phyloP scores from a whole-genome alignment of 2,329 filamentous ascomycete species.

The Cordyceps javanica region DNA sequence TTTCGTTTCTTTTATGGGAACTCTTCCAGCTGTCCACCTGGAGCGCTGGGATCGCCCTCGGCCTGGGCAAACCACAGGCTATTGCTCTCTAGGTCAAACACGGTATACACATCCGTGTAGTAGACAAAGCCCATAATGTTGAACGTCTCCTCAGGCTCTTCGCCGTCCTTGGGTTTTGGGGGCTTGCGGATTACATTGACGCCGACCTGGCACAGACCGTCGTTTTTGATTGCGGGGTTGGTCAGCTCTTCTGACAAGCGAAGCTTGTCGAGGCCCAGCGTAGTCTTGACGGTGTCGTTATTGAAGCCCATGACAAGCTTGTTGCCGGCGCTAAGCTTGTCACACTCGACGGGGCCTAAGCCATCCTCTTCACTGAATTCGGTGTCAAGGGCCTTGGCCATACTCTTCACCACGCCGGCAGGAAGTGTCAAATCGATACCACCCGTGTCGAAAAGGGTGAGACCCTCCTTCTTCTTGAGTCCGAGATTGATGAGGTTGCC shows the following conservation, averaged over 20 bases:
- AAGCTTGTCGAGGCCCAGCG: not conserved
- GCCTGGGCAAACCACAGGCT: constrained; percentile 12
- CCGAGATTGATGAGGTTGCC: not conserved
- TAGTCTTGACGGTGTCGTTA: not conserved
- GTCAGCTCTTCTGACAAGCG: not conserved
- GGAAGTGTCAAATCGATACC: not conserved
- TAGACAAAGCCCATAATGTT: constrained; percentile 1
- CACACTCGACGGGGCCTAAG: not conserved
- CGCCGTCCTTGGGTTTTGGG: no score
- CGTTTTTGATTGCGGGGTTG: not conserved
- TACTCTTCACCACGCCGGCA: not conserved
- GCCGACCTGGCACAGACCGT: not conserved
- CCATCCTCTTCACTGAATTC: not conserved
- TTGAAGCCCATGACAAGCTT: constrained; percentile 9
- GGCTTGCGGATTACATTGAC: not conserved
- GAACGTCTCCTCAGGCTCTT: no score
- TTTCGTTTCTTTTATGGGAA: not conserved
- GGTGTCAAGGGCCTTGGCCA: not conserved
- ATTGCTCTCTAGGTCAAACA: constrained; percentile 8
- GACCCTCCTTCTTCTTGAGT: not conserved
- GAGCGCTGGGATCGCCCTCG: not conserved
- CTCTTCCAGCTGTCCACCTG: constrained; percentile 3
- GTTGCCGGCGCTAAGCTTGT: not conserved
- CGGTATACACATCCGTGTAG: constrained; percentile 2
- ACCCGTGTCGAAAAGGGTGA: constrained; percentile 1